These are phyloP conservation scores for Penicillium sumatraense DNA, from an alignment of 2,329 filamentous ascomycete species.

Conservation along the genomic window DNA sequence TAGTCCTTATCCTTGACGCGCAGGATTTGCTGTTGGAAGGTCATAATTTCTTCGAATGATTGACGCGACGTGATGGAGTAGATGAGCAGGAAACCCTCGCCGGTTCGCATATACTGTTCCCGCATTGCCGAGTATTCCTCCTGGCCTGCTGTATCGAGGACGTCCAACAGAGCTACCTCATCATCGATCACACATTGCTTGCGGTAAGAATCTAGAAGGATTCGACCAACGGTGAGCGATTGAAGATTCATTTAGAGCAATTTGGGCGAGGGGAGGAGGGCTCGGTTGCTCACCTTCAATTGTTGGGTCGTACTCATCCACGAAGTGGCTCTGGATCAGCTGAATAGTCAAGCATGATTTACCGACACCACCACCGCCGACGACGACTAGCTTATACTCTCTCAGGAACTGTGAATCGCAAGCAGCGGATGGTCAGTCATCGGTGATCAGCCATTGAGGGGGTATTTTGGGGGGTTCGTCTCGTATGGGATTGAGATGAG, in stretches of 20 bases:
- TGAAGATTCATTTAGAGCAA: not conserved
- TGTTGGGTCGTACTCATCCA: conserved; percentile 98
- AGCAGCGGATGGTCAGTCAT: conserved; percentile 17
- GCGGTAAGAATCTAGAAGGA: conserved; percentile 85
- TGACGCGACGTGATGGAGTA: conserved; percentile 98
- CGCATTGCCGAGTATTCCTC: conserved; percentile 99
- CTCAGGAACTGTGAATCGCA: conserved; percentile 68
- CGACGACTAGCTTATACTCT: conserved; percentile 96
- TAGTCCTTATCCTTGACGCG: conserved; percentile 99
- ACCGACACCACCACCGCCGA: conserved; percentile 96
- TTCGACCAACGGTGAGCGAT: conserved; percentile 19
- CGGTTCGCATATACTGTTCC: conserved; percentile 99
- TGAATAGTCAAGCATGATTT: conserved; percentile 99
- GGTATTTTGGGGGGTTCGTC: conserved; percentile 3
- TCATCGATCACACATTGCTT: conserved; percentile 99
- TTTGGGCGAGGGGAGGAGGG: not conserved
- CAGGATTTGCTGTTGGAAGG: conserved; percentile 98
- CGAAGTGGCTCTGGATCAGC: conserved; percentile 93
- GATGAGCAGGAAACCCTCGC: conserved; percentile 95
- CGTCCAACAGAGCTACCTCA: conserved; percentile 95
- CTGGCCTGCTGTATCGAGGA: conserved; percentile 96
- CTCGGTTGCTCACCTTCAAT: conserved; percentile 74
- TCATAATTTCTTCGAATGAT: conserved; percentile 97
- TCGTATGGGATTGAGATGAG: not conserved
- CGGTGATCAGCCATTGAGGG: conserved; percentile 18